Evolutionary conservation across 257 asterid genomes (phyloP).

Genomic region (Ballota nigra): DNA sequence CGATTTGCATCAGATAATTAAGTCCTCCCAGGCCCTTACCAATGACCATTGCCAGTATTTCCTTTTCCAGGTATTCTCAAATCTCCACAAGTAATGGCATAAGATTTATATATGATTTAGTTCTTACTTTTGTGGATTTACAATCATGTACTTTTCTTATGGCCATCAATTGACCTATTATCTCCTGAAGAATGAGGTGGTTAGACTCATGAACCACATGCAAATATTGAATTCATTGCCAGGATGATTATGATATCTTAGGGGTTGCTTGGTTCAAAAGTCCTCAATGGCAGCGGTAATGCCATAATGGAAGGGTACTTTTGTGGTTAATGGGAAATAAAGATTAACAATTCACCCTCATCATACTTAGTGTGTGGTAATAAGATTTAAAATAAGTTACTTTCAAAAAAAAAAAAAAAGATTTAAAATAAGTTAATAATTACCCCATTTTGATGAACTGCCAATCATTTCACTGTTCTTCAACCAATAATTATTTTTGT

Average conservation of each 20-base stretch:
- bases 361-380: too few species aligned
- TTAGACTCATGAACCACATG: not conserved
- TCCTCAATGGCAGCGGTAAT: not conserved
- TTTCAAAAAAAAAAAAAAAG: too few species aligned
- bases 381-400: too few species aligned
- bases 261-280: not conserved
- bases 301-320: not conserved
- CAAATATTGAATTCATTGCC: not conserved
- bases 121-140: not conserved
- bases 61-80: constrained; percentile 52
- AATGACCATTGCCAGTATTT: constrained; percentile 70
- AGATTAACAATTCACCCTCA: too few species aligned
- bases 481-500: too few species aligned
- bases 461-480: too few species aligned
- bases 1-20: constrained; percentile 61
- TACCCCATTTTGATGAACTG: too few species aligned
- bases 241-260: not conserved
- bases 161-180: not conserved
- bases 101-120: not conserved
- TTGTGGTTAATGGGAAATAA: too few species aligned
- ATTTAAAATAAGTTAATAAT: too few species aligned
- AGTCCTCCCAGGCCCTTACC: constrained; percentile 55
- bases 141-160: not conserved
- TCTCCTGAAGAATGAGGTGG: constrained; percentile 3
- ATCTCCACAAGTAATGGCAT: not conserved